phyloP scores from a whole-genome alignment of 768 basidiomycete species.

The Tulasnella sp. region DNA sequence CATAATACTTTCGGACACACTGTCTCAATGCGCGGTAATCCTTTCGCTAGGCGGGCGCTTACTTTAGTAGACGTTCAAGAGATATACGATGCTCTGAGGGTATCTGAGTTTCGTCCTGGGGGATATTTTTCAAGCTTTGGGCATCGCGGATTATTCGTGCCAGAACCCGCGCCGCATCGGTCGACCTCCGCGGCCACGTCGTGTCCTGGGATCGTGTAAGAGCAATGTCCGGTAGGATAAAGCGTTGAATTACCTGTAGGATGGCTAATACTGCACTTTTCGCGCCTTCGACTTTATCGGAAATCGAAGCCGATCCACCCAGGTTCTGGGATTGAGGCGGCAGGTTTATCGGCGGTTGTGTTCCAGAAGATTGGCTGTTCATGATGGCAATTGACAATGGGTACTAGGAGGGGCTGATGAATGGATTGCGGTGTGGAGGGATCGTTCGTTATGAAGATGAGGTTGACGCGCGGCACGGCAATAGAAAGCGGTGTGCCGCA shows the following conservation, averaged over 20 bases:
- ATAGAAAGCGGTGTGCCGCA: too few relatives aligned
- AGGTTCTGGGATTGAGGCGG: neutral
- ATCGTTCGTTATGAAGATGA: too few relatives aligned
- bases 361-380: neutral
- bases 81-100: neutral
- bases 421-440: too few relatives aligned
- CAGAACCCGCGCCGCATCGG: neutral
- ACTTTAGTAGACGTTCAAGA: neutral
- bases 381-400: neutral
- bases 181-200: neutral
- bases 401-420: too few relatives aligned
- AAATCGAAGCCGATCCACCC: neutral
- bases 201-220: neutral
- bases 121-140: neutral
- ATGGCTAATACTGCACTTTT: neutral
- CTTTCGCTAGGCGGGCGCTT: neutral
- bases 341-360: neutral
- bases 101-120: neutral
- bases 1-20: neutral
- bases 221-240: neutral
- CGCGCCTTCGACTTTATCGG: neutral
- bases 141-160: neutral
- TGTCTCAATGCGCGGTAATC: neutral
- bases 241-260: neutral
- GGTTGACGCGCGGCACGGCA: too few relatives aligned